A percentile compares a stretch with the other conserved stretches of the same genome.
phyloP scores from a whole-genome alignment of 179 eudicot genomes.

The Vitellaria paradoxa region DNA sequence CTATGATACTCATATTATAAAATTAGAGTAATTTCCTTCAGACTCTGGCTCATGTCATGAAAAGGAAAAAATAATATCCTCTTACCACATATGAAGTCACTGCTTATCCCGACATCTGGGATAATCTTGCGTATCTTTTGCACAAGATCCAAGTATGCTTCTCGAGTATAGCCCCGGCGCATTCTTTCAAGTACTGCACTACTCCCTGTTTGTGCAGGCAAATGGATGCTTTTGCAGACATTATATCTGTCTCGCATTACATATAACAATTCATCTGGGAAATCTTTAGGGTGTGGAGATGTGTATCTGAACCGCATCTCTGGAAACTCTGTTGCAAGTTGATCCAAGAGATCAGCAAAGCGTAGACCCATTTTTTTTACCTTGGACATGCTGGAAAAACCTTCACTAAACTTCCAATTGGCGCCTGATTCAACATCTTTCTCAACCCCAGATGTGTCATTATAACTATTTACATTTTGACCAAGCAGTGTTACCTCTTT shows the following conservation, averaged over 20 bases:
- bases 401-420: slow-evolving; percentile 90
- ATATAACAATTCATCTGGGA: slow-evolving; percentile 84
- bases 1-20: neutral
- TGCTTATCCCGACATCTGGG: slow-evolving; percentile 87
- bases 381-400: slow-evolving; percentile 83
- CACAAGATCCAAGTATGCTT: slow-evolving; percentile 93
- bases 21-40: neutral
- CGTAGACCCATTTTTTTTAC: slow-evolving; percentile 87
- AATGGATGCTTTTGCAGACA: slow-evolving; percentile 87
- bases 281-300: slow-evolving; percentile 99
- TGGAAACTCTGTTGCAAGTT: slow-evolving; percentile 81
- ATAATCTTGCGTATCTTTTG: slow-evolving; percentile 65
- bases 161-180: slow-evolving; percentile 93
- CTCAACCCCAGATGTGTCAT: slow-evolving; percentile 73
- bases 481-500: slow-evolving; percentile 97
- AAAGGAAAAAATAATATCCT: neutral
- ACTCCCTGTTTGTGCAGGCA: slow-evolving; percentile 98
- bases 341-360: slow-evolving; percentile 91
- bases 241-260: slow-evolving; percentile 88
- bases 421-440: slow-evolving; percentile 51
- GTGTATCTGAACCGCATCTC: slow-evolving; percentile 97
- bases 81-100: slow-evolving; percentile 97
- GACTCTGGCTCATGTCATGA: neutral
- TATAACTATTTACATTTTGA: slow-evolving; percentile 97
- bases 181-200: slow-evolving; percentile 81